phyloP scores from a whole-genome alignment of 805 yeast genomes.

The Wickerhamiella kazuoi region DNA sequence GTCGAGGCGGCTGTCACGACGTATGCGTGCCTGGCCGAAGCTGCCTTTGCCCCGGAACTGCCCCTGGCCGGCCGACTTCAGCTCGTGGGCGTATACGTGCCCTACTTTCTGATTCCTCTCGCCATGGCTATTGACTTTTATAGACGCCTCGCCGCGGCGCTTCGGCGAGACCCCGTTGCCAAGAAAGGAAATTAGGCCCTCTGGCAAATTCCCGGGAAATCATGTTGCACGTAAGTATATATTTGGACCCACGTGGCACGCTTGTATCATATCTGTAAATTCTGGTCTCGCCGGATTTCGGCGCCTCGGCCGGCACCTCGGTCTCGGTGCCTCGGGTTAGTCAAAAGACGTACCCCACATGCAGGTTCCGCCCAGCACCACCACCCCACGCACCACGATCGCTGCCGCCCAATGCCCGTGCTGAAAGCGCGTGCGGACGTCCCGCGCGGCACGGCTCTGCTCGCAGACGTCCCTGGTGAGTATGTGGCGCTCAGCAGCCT shows the following conservation, averaged over 20 bases:
- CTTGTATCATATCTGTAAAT: too few species aligned
- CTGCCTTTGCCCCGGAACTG: slow-evolving; percentile 22
- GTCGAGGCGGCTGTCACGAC: slow-evolving; percentile 74
- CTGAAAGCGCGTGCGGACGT: slow-evolving; percentile 2
- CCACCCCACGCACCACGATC: too few species aligned
- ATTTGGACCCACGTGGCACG: too few species aligned
- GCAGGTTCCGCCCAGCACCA: too few species aligned
- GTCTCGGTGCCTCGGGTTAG: too few species aligned
- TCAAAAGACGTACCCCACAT: too few species aligned
- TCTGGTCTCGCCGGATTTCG: too few species aligned
- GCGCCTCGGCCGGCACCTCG: too few species aligned
- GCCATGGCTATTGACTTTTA: slow-evolving; percentile 32
- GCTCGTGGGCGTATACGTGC: slow-evolving; percentile 39
- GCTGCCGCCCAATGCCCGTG: not conserved
- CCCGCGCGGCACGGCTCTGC: slow-evolving; percentile 1
- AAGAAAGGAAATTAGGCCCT: too few species aligned
- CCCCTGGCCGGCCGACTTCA: slow-evolving; percentile 23
- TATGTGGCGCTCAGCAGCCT: slow-evolving; percentile 4
- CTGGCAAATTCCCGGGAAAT: too few species aligned
- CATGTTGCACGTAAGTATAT: too few species aligned
- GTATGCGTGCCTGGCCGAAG: slow-evolving; percentile 36
- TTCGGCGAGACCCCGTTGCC: not conserved
- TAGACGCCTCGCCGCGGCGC: slow-evolving; percentile 10
- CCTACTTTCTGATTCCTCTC: slow-evolving; percentile 54
- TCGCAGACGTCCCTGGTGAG: not conserved